These are phyloP conservation scores for Pseudogymnoascus destructans DNA, from an alignment of 2,329 filamentous ascomycete genomes.

Conservation along the genomic window DNA sequence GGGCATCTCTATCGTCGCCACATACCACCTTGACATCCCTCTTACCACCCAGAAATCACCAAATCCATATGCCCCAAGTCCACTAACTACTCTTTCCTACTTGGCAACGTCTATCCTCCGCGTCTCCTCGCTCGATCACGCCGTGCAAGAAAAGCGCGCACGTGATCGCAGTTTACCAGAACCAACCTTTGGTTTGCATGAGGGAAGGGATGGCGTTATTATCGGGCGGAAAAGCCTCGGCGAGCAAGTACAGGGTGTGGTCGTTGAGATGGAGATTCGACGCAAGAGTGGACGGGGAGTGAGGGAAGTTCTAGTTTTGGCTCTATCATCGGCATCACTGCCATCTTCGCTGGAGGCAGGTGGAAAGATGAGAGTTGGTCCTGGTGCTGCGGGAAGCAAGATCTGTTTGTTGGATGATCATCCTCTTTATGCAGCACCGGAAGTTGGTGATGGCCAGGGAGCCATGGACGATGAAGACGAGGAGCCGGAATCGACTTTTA, in stretches of 20 bases:
- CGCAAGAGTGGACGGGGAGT: constrained; percentile 70
- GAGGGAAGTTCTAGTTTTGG: constrained; percentile 49
- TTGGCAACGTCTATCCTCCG: constrained; percentile 79
- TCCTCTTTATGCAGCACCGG: constrained; percentile 46
- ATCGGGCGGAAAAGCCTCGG: constrained; percentile 33
- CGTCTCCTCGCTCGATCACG: constrained; percentile 59
- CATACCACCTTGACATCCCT: constrained; percentile 75
- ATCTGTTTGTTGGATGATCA: constrained; percentile 63
- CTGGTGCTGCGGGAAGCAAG: constrained; percentile 35
- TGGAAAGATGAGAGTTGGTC: background rate
- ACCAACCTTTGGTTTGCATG: constrained; percentile 66
- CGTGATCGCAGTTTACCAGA: constrained; percentile 60
- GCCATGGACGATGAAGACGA: constrained; percentile 31
- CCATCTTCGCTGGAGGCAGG: background rate
- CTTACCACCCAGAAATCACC: constrained; percentile 29
- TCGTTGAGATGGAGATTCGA: constrained; percentile 76
- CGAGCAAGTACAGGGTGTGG: constrained; percentile 38
- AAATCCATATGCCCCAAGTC: constrained; percentile 50
- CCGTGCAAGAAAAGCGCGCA: constrained; percentile 61
- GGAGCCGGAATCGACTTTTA: constrained; percentile 64
- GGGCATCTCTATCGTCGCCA: constrained; percentile 56
- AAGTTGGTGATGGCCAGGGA: constrained; percentile 16
- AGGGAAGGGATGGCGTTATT: constrained; percentile 66
- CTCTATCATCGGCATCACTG: constrained; percentile 20
- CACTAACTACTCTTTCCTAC: constrained; percentile 62